phyloP scores from a whole-genome alignment of 2,329 filamentous ascomycete species.

The Curvularia lunata region DNA sequence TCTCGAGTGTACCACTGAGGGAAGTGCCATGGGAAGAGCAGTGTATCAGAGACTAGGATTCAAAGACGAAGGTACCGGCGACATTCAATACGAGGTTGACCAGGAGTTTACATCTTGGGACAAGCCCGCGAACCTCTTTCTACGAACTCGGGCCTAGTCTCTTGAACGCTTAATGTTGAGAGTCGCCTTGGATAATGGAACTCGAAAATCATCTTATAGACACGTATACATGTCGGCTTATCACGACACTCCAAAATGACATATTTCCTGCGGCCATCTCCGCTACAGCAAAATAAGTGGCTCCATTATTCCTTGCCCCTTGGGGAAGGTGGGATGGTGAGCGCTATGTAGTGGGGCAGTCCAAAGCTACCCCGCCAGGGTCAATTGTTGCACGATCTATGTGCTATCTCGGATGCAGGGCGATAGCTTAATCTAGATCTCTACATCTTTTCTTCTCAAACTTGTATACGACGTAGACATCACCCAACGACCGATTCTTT shows the following conservation, averaged over 20 bases:
- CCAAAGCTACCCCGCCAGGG: slow-evolving; percentile 30
- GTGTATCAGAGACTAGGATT: slow-evolving; percentile 45
- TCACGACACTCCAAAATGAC: slow-evolving; percentile 2
- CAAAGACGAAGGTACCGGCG: slow-evolving; percentile 38
- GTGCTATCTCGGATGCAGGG: not conserved
- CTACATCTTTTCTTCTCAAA: not conserved
- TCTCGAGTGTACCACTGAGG: slow-evolving; percentile 48
- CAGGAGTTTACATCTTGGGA: slow-evolving; percentile 41
- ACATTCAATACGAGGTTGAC: slow-evolving; percentile 42
- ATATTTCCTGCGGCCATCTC: slow-evolving; percentile 23
- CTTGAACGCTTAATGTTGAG: not conserved
- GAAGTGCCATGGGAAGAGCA: slow-evolving; percentile 43
- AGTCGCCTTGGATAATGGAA: not conserved
- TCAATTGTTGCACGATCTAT: slow-evolving; percentile 19
- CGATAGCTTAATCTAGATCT: not conserved
- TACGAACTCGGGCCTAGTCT: slow-evolving; percentile 38
- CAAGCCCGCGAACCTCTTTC: slow-evolving; percentile 45
- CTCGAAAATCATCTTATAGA: not conserved
- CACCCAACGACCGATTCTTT: not conserved
- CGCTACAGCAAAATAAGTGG: slow-evolving; percentile 9
- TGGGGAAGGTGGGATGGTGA: slow-evolving; percentile 43
- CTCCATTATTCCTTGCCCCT: slow-evolving; percentile 26
- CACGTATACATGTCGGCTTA: slow-evolving; percentile 3
- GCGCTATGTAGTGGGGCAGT: slow-evolving; percentile 32
- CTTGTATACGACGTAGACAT: not conserved